Evolutionary conservation across 176 grass and related monocot species (phyloP), one percentile per base, ranked within the genome.

Genomic region (Oryza glaberrima): DNA sequence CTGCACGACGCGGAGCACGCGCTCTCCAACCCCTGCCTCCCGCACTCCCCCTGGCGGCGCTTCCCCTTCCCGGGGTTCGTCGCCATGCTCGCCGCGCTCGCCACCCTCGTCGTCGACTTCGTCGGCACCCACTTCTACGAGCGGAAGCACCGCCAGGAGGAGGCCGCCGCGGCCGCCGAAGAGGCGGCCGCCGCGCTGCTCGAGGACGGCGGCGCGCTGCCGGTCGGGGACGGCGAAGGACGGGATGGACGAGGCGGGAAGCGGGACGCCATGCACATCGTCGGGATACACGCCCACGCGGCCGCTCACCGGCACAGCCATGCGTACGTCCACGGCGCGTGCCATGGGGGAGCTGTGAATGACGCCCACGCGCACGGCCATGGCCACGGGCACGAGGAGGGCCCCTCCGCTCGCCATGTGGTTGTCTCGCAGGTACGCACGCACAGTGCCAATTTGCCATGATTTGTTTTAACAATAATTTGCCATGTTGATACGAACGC

Each of bases 31-130:
- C 80, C 88, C 2, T 97, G 90, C 89, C 88, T 97, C 54, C 88
- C 86, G 48, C 67, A 78, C 9, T 26, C 71, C 28, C 92, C 95
- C 0, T 97, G 95, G 95, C 81, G 86, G 3, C 66, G 52, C 11
- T 97, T 97, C 84, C 92, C 92, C 20, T 97, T 97, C 83, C 66
- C 95, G 56, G 92, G 95, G n/a, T 97, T 97, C 85, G 78, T 94
- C 20, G 92, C 92, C 73, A 94, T 97, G 95, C 81, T 89, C 52
- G 95, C 95, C 47, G 78, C 92, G 32, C 92, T 97, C n/a, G 92
- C 52, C 10, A 97, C 92, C 28, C 92, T 97, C 15, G 73, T 91
- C 70, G 77, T 93, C 35, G 90, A 97, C 82, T 88, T 97, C 85
- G 47, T 97, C 35, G 86, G 81, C 65, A 97, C 90, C 40, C 89